These are phyloP conservation scores for Fusarium oxysporum DNA, from an alignment of 2,329 filamentous ascomycete genomes.

Conservation along the genomic window DNA sequence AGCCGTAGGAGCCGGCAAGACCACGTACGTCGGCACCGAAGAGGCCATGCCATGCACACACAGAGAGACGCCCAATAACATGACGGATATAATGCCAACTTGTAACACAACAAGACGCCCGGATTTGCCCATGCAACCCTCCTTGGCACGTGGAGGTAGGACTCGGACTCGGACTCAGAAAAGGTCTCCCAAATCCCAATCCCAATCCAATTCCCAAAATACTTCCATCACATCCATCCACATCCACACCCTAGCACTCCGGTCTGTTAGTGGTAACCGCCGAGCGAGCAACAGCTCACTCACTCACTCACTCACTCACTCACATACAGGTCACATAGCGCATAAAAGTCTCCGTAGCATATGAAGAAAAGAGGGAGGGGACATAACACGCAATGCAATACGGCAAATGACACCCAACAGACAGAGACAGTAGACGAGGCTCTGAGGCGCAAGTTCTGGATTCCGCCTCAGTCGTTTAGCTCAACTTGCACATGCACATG, in stretches of 20 bases:
- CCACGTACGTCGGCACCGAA: constrained; percentile 2
- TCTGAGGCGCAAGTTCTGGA: constrained; percentile 20
- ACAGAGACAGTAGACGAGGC: constrained; percentile 7
- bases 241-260: background rate
- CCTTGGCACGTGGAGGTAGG: constrained; percentile 26
- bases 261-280: constrained; percentile 14
- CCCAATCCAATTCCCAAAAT: background rate
- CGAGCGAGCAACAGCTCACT: background rate
- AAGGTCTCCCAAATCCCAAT: background rate
- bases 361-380: background rate
- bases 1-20: constrained; percentile 4
- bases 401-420: constrained; percentile 9
- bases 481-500: constrained; percentile 18
- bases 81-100: background rate
- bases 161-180: constrained; percentile 1
- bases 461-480: constrained; percentile 24
- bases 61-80: constrained; percentile 13
- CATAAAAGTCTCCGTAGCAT: background rate
- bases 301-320: background rate
- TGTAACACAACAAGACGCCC: constrained; percentile 18
- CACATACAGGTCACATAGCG: background rate
- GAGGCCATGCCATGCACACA: background rate
- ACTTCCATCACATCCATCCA: background rate
- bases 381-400: constrained; percentile 1
- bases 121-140: constrained; percentile 22